These are phyloP conservation scores for Botrytis medusae DNA, from an alignment of 2,329 filamentous ascomycete genomes.

Conservation along the genomic window DNA sequence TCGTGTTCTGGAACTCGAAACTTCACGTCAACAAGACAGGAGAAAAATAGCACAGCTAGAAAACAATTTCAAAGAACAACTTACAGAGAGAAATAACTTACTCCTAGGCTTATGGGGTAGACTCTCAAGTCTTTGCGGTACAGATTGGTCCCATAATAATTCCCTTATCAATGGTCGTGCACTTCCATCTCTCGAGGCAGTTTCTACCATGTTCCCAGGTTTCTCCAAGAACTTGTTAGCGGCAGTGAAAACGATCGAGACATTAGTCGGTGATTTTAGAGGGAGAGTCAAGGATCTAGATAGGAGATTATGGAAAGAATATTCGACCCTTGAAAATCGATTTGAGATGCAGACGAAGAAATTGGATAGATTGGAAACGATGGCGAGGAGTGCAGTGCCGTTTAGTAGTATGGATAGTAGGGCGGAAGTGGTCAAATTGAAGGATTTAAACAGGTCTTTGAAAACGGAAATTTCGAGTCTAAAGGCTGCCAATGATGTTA, in stretches of 20 bases:
- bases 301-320: conserved; percentile 85
- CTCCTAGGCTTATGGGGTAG: conserved; percentile 88
- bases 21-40: conserved; percentile 73
- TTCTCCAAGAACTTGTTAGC: conserved; percentile 88
- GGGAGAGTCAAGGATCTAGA: conserved; percentile 81
- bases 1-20: conserved; percentile 82
- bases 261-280: conserved; percentile 74
- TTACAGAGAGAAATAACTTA: conserved; percentile 85
- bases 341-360: conserved; percentile 80
- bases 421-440: conserved; percentile 59
- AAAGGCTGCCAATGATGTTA: conserved; percentile 52
- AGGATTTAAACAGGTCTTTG: conserved; percentile 61
- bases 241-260: conserved; percentile 84
- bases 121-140: conserved; percentile 79
- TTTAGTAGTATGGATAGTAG: conserved; percentile 26
- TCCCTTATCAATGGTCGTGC: conserved; percentile 83
- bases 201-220: conserved; percentile 79
- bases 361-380: conserved; percentile 80
- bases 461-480: conserved; percentile 70
- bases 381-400: conserved; percentile 66
- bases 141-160: conserved; percentile 89
- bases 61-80: conserved; percentile 78
- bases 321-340: conserved; percentile 78
- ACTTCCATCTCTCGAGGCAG: conserved; percentile 79
- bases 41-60: conserved; percentile 73